Percentiles rank a stretch among this genome's conserved stretches.
Conservation (phyloP, 805 yeast genomes). For the Ogataea degrootiae region DNA sequence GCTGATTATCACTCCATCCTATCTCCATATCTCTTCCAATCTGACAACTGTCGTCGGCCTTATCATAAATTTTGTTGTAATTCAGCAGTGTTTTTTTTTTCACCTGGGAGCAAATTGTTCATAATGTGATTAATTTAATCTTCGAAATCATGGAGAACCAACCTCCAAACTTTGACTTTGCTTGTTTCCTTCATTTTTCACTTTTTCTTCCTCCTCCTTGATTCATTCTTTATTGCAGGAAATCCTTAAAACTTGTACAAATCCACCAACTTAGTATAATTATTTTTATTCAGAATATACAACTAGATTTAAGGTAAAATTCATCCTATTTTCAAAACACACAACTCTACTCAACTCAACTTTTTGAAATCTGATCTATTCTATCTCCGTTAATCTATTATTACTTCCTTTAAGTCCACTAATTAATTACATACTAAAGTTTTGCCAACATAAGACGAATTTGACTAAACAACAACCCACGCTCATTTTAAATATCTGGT, state of each 20-base stretch:
- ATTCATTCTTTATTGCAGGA: not conserved
- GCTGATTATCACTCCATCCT: too few relatives aligned
- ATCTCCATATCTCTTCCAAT: too few relatives aligned
- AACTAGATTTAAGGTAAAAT: not conserved
- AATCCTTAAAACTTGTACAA: too few relatives aligned
- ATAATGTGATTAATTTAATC: too few relatives aligned
- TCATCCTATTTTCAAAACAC: not conserved
- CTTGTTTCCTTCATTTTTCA: not conserved
- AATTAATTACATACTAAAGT: not conserved
- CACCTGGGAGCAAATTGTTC: too few relatives aligned
- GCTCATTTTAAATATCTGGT: not conserved
- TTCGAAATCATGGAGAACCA: too few relatives aligned
- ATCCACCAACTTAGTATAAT: not conserved
- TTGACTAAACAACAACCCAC: not conserved
- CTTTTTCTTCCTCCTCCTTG: not conserved
- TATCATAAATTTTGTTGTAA: too few relatives aligned
- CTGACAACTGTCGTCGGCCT: too few relatives aligned
- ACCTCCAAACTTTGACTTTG: not conserved
- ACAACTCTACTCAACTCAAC: constrained; percentile 6
- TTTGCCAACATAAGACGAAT: not conserved
- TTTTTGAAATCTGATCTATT: not conserved
- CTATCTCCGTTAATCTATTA: not conserved
- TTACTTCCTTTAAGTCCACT: not conserved
- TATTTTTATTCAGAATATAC: too few relatives aligned
- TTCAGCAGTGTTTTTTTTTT: too few relatives aligned